Evolutionary conservation across 176 grass and related monocot genomes (phyloP), one percentile per base, ranked within the genome.

Genomic region (Juncus effusus): DNA sequence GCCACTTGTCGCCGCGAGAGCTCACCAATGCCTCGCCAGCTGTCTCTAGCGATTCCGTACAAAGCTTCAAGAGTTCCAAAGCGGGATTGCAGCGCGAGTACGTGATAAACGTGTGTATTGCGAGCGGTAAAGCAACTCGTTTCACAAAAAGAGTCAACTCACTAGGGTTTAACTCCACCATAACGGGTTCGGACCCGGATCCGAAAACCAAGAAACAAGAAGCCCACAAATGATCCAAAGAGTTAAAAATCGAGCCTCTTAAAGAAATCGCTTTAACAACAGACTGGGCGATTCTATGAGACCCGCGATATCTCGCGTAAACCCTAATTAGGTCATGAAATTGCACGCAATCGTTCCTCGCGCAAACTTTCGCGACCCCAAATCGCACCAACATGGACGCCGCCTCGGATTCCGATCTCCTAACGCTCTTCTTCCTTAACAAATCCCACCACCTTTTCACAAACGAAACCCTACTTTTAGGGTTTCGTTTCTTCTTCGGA

Each of bases 331-430:
- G 81, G 67, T 92, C 85, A 55, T 92, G 88, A 60, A 97, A 92
- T 16, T 92, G 85, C 55, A 97, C 64, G 70, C 80, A 74, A 40
- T 89, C 88, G 74, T 84, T 64, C 64, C 71, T 83, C 63, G 72
- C 59, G 8, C 75, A 89, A 73, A 85, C 81, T 69, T 77, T 89
- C 9, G 88, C 94, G 78, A 97, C 77, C 68, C 94, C 88, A 76
- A 97, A 97, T 59, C 94, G 85, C 63, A 84, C 79, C 73, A 97
- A 63, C 88, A 92, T 86, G 49, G 94, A 80, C 60, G 85, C 82
- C 42, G 94, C 94, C 65, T 97, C 94, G 54, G 85, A 76, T 89
- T 97, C 94, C 59, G 94, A 97, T 76, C 80, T 86, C 76, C 86
- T 91, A 73, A 79, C 79, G 56, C 63, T 76, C 62, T 82, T 86